Evolutionary conservation across 2,329 filamentous ascomycete species (phyloP).

Genomic region (Alternaria viburni): DNA sequence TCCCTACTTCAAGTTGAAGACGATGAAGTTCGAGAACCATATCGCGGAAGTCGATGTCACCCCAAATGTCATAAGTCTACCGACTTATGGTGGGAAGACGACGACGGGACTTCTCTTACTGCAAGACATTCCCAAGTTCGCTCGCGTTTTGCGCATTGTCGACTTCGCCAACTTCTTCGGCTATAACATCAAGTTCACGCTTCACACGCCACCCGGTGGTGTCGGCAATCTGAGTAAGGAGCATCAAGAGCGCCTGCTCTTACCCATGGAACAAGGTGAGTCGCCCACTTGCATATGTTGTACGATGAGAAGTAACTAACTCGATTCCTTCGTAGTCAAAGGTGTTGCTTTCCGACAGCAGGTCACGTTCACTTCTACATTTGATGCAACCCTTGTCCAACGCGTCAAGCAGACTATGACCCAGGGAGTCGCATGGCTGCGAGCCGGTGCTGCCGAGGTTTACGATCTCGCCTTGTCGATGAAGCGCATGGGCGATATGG

Average conservation of each 20-base stretch:
- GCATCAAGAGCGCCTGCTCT: no score
- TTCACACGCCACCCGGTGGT: no score
- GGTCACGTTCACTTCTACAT: not conserved
- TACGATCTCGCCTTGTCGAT: not conserved
- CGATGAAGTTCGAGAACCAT: accelerated
- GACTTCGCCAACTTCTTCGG: no score
- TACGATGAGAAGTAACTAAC: no score
- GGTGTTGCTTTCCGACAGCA: not conserved
- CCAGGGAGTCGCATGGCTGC: not conserved
- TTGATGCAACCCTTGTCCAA: not conserved
- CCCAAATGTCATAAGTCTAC: no score
- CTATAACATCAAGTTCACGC: no score
- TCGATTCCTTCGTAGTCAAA: no score
- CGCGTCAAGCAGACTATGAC: not conserved
- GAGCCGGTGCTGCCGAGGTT: accelerated
- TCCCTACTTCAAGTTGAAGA: not conserved
- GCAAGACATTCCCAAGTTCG: not conserved
- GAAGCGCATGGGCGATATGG: not conserved
- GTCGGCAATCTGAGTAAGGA: no score
- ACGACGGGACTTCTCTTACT: accelerated
- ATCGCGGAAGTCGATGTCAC: not conserved
- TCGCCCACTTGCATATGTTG: no score
- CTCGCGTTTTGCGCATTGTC: no score
- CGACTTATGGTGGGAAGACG: not conserved
- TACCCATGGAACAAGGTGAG: no score